phyloP scores from a whole-genome alignment of 768 basidiomycete genomes.

The Pleurotus eryngii region DNA sequence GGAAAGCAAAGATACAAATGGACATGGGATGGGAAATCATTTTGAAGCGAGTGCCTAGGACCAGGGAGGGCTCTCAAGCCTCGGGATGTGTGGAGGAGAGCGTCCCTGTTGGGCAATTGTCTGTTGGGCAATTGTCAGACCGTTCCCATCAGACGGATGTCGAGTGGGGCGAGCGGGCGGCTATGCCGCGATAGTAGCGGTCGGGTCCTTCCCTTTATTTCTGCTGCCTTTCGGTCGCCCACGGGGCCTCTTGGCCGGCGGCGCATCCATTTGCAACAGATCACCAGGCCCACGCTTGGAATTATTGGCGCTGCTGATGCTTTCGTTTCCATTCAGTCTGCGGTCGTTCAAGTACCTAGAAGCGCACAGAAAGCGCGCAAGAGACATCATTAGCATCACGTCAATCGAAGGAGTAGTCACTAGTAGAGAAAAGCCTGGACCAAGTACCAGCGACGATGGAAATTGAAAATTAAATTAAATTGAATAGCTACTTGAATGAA shows the following conservation, averaged over 20 bases:
- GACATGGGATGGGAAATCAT: too few relatives aligned
- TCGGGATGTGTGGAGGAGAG: too few relatives aligned
- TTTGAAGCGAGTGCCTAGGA: neutral
- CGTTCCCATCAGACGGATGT: too few relatives aligned
- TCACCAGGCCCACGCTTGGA: constrained; percentile 17
- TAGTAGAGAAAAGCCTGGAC: neutral
- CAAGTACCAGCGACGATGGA: neutral
- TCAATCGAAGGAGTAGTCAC: neutral
- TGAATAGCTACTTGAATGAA: neutral
- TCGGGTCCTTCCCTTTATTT: constrained; percentile 29
- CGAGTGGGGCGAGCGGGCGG: too few relatives aligned
- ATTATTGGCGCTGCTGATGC: constrained; percentile 1
- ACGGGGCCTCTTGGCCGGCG: constrained; percentile 48
- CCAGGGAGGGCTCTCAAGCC: neutral
- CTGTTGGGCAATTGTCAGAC: too few relatives aligned
- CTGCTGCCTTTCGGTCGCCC: constrained; percentile 73
- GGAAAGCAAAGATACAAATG: neutral
- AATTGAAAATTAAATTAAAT: neutral
- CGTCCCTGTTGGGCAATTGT: too few relatives aligned
- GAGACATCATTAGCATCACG: neutral
- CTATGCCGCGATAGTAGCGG: neutral
- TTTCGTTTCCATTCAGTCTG: constrained; percentile 48
- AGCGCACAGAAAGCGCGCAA: constrained; percentile 10
- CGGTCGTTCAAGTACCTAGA: constrained; percentile 62
- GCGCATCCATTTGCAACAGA: constrained; percentile 18